A percentile compares a stretch with the other conserved stretches of the same genome.
phyloP scores from a whole-genome alignment of 2,329 filamentous ascomycete species.

The Colletotrichum brevisporum region DNA sequence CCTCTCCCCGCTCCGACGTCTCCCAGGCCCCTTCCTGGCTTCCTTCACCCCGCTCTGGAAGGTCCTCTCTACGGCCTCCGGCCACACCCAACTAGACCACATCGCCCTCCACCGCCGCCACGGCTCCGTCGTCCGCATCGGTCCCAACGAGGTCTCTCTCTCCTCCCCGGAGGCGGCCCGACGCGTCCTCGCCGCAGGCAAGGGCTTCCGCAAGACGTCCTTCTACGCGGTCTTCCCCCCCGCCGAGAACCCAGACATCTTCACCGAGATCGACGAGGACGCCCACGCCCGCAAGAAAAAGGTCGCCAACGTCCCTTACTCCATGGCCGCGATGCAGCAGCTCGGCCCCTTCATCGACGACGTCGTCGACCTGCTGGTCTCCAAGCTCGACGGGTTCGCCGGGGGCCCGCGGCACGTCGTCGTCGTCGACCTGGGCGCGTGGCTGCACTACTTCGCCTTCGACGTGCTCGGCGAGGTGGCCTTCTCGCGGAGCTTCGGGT shows the following conservation, averaged over 20 bases:
- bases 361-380: constrained; percentile 61
- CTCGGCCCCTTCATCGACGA: constrained; percentile 66
- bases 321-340: constrained; percentile 67
- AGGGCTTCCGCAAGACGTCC: constrained; percentile 66
- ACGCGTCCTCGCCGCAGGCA: constrained; percentile 62
- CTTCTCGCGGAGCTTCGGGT: constrained; percentile 67
- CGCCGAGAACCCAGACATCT: constrained; percentile 70
- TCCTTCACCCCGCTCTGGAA: constrained; percentile 62
- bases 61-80: constrained; percentile 53
- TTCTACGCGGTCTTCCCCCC: constrained; percentile 70
- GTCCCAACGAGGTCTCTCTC: constrained; percentile 47
- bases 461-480: constrained; percentile 67
- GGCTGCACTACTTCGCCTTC: constrained; percentile 53
- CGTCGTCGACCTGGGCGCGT: constrained; percentile 64
- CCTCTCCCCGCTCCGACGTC: constrained; percentile 73
- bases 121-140: constrained; percentile 51
- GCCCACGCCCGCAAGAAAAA: constrained; percentile 70
- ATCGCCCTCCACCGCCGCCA: constrained; percentile 55
- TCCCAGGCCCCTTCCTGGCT: constrained; percentile 80
- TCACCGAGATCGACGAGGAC: constrained; percentile 67
- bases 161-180: constrained; percentile 56
- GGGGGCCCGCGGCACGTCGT: constrained; percentile 40
- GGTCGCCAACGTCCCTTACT: constrained; percentile 65
- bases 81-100: constrained; percentile 59
- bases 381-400: constrained; percentile 58